phyloP scores from a whole-genome alignment of 345 rosid species.

The Cardiospermum halicacabum region DNA sequence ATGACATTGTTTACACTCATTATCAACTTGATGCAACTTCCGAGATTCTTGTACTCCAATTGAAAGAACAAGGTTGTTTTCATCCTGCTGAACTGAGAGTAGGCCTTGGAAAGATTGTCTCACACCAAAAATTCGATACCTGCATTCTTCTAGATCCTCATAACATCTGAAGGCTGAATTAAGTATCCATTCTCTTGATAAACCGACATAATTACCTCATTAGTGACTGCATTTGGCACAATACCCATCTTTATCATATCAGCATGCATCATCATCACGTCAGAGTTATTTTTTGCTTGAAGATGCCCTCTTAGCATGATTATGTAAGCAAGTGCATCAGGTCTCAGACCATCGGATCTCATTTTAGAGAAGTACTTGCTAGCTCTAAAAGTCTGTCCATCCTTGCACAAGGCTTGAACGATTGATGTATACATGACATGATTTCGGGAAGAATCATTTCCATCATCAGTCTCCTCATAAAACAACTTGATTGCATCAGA shows the following conservation, averaged over 20 bases:
- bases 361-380: conserved; percentile 46
- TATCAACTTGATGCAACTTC: too few relatives aligned
- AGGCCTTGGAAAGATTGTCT: neutral
- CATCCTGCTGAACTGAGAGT: neutral
- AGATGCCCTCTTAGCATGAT: conserved; percentile 41
- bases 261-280: conserved; percentile 56
- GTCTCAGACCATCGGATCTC: conserved; percentile 42
- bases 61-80: neutral
- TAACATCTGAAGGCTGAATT: conserved; percentile 35
- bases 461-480: conserved; percentile 29
- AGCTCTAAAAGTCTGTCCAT: conserved; percentile 52
- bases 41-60: neutral
- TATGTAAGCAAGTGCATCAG: conserved; percentile 32
- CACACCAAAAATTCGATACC: conserved; percentile 1
- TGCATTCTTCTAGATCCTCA: conserved; percentile 17
- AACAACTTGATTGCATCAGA: conserved; percentile 39
- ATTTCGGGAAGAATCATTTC: conserved; percentile 31
- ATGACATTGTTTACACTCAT: neutral
- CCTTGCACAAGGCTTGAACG: conserved; percentile 54
- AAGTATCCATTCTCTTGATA: conserved; percentile 41
- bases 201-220: conserved; percentile 29
- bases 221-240: conserved; percentile 36
- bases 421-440: conserved; percentile 34
- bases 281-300: conserved; percentile 38
- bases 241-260: conserved; percentile 63